A percentile compares a stretch with the other conserved stretches of the same genome.
Conservation (phyloP, 2,329 filamentous ascomycete genomes). For the Hypoxylon sp. region DNA sequence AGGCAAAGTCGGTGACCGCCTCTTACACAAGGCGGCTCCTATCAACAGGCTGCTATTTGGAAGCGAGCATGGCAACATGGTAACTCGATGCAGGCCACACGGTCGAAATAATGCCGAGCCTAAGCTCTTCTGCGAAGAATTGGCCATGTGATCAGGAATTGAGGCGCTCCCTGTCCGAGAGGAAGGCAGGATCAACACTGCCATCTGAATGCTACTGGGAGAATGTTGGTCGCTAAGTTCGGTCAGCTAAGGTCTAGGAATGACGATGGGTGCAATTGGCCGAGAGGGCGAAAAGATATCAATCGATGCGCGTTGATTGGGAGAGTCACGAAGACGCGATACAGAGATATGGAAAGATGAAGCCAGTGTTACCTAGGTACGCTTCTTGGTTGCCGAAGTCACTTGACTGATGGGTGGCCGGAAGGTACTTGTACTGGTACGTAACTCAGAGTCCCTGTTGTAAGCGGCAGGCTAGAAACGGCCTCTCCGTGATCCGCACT, state of each 20-base stretch:
- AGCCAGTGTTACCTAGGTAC: background rate
- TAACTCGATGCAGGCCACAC: slow-evolving; percentile 22
- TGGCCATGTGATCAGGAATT: slow-evolving; percentile 35
- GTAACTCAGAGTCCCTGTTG: background rate
- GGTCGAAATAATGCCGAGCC: slow-evolving; percentile 35
- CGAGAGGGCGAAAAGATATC: slow-evolving; percentile 22
- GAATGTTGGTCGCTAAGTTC: slow-evolving; percentile 22
- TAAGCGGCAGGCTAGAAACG: slow-evolving; percentile 36
- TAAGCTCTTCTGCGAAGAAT: slow-evolving; percentile 34
- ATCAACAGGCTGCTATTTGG: slow-evolving; percentile 6
- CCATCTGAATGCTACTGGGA: slow-evolving; percentile 23
- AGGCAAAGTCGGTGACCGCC: slow-evolving; percentile 6
- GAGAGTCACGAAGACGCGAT: slow-evolving; percentile 24
- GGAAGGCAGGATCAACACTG: slow-evolving; percentile 31
- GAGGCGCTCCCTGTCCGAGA: slow-evolving; percentile 27
- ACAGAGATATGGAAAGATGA: slow-evolving; percentile 14
- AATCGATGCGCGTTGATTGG: slow-evolving; percentile 35
- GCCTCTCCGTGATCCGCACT: slow-evolving; percentile 41
- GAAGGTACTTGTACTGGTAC: slow-evolving; percentile 1
- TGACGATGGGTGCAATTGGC: slow-evolving; percentile 27
- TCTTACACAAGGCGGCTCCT: slow-evolving; percentile 25
- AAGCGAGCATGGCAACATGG: slow-evolving; percentile 17
- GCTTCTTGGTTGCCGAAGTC: slow-evolving; percentile 30
- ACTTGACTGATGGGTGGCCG: slow-evolving; percentile 33
- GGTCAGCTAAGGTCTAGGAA: slow-evolving; percentile 35